Base-by-base conservation (phyloP, 768 basidiomycete genomes). In the Hypholoma fasciculare region DNA sequence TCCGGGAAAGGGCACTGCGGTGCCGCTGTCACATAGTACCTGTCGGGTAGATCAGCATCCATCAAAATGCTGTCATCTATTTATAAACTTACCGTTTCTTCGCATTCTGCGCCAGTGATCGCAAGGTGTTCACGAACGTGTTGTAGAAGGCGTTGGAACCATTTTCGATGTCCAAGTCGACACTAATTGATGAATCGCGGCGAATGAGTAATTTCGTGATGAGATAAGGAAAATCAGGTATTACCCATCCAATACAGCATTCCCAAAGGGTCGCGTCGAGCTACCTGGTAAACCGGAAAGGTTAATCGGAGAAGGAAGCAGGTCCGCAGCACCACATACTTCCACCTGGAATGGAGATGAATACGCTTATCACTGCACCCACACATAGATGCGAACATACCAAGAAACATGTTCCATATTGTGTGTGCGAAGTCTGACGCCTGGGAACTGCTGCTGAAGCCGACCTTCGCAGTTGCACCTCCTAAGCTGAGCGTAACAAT, bases 101-200 rank as follows among this genome's bases (percentile, higher is more conserved):
- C 4, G 80, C 78, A 19, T 76, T 76, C 49, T 74, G 73, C 11
- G 80, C 73, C 36, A 82, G 76, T 8, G 82, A 72, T 30, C 84
- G 75, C 20, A 88, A 71, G 54, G 78, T 74, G 52, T 74, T 81
- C 38, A 85, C 81, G 61, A 86, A 83, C 0, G 80, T 78, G 19
- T 75, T 76, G 62, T 83, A 86, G 54, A 78, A 73, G 3, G 78
- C 74, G 11, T 74, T 67, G 4, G 74, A 73, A 11, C 88, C 88
- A 26, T 81, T 79, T 69, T 90, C 89, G 56, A 91, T 87, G 65
- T 90, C 89, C 48, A 91, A 69, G 69, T 91, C 89, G 57, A 89
- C 70, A 19, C 81, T 83, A 40, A 14, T 46, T 14, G 3, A 17
- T 9, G 3, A 16, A 52, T 40, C 40, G 40, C 17, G n/a, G 23